Evolutionary conservation across 2,329 filamentous ascomycete genomes (phyloP), one percentile per base, ranked within the genome.

Genomic region (Knufia petricola): DNA sequence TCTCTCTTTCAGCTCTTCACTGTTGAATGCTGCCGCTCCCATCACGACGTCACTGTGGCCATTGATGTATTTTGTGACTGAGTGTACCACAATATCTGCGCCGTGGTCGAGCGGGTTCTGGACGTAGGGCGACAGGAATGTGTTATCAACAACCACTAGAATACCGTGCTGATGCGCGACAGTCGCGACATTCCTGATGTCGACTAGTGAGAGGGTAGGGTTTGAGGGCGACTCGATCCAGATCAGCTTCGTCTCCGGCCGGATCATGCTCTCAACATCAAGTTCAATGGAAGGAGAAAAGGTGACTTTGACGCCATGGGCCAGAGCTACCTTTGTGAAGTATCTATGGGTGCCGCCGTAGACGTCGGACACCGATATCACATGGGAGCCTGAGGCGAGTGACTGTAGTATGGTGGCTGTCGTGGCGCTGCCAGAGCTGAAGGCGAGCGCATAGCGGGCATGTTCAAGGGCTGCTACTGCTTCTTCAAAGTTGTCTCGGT

Each of bases 31-130:
- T 40, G 88, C 90, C 24, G 92, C 85, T 57, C 92, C 92, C 92
- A 98, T 98, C 60, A 96, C 82, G 7, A 98, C 92, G 66, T 98
- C 92, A 1, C 77, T 81, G 73, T 98, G 92, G 44, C 92, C 92
- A 67, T 96, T 96, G 73, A 98, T 96, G 72, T 96, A 98, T 72
- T 98, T 98, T 38, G 92, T 98, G 49, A 98, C 92, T 48, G 83
- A 89, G 76, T 96, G 90, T 37, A 96, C 85, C 58, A 96, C 90
- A 56, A 96, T 89, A 67, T 98, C 92, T 58, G 92, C 92, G 59
- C 92, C 92, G 64, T 90, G 87, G 63, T 94, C 84, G 49, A 98
- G 80, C 2, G 92, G 92, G 69, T 95, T 96, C 71, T 98, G 92
- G 41, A 98, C 78, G 66, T 96, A 98, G 26, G 92, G 92, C 53